Evolutionary conservation across 2,329 filamentous ascomycete species (phyloP).

Genomic region (Pestalotiopsis sp.): DNA sequence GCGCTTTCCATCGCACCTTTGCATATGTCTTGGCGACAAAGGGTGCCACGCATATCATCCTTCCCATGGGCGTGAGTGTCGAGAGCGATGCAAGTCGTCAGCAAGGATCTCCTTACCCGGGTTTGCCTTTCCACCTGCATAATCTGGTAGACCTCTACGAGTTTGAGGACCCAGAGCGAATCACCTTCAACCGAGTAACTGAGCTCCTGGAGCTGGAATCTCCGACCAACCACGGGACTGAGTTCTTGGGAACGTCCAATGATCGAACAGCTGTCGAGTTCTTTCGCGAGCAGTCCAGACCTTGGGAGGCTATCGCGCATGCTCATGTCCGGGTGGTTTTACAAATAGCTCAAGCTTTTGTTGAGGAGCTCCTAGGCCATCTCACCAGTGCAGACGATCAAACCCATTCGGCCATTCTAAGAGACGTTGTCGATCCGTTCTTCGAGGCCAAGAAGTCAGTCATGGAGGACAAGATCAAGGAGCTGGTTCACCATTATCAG

Average conservation of each 20-base stretch:
- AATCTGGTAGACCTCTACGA: constrained; percentile 28
- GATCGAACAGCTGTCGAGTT: constrained; percentile 13
- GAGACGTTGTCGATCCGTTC: not conserved
- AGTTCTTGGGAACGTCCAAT: constrained; percentile 17
- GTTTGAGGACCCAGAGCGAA: constrained; percentile 28
- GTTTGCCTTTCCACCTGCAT: constrained; percentile 30
- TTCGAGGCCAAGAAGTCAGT: not conserved
- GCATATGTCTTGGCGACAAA: constrained; percentile 28
- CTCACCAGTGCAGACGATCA: constrained; percentile 6
- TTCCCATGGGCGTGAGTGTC: not conserved
- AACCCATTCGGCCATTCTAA: constrained; percentile 8
- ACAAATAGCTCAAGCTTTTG: constrained; percentile 15
- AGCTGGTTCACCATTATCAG: constrained; percentile 15
- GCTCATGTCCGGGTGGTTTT: constrained; percentile 9
- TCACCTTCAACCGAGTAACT: constrained; percentile 20
- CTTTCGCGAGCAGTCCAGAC: constrained; percentile 14
- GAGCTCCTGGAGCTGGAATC: constrained; percentile 14
- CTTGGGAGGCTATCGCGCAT: constrained; percentile 16
- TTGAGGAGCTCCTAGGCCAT: constrained; percentile 16
- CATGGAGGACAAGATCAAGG: constrained; percentile 11
- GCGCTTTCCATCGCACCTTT: constrained; percentile 35
- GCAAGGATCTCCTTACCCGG: not conserved
- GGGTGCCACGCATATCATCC: constrained; percentile 27
- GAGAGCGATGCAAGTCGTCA: not conserved
- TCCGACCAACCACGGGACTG: constrained; percentile 14